These are phyloP conservation scores for Colletotrichum acutatum DNA, from an alignment of 2,329 filamentous ascomycete species.

Conservation along the genomic window DNA sequence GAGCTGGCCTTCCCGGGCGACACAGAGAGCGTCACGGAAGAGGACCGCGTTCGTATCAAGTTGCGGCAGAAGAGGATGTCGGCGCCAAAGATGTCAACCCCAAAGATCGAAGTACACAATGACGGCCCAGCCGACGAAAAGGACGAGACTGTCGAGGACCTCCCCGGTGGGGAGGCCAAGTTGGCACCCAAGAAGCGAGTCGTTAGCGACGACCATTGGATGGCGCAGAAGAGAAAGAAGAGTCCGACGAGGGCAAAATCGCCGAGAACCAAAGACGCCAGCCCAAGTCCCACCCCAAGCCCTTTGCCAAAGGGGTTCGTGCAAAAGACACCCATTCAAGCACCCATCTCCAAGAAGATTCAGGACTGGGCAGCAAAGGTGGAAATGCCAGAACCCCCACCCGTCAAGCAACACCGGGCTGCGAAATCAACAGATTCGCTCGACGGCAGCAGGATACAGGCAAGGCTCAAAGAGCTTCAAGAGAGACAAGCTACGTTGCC, in stretches of 20 bases:
- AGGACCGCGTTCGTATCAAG: conserved; percentile 69
- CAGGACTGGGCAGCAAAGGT: conserved; percentile 70
- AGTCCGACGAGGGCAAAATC: conserved; percentile 54
- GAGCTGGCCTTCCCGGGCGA: conserved; percentile 71
- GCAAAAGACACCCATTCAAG: conserved; percentile 63
- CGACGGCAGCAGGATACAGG: conserved; percentile 42
- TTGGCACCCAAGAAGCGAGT: conserved; percentile 88
- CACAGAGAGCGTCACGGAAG: conserved; percentile 69
- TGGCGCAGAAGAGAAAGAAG: conserved; percentile 67
- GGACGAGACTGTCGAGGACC: conserved; percentile 37
- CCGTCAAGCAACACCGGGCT: conserved; percentile 47
- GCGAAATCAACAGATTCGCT: conserved; percentile 48
- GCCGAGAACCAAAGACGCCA: conserved; percentile 41
- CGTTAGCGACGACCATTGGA: conserved; percentile 93
- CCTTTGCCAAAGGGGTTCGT: conserved; percentile 70
- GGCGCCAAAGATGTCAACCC: conserved; percentile 48
- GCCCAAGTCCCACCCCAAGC: conserved; percentile 45
- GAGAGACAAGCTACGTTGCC: conserved; percentile 26
- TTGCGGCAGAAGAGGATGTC: conserved; percentile 57
- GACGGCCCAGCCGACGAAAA: conserved; percentile 42
- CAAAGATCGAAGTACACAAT: conserved; percentile 46
- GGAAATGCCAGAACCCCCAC: conserved; percentile 56
- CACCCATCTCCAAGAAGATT: conserved; percentile 68
- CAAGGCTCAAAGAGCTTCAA: conserved; percentile 35
- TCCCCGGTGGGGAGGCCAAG: conserved; percentile 50